Conservation (phyloP, 371 early-diverging fungal genomes). For the Syncephalis fuscata region DNA sequence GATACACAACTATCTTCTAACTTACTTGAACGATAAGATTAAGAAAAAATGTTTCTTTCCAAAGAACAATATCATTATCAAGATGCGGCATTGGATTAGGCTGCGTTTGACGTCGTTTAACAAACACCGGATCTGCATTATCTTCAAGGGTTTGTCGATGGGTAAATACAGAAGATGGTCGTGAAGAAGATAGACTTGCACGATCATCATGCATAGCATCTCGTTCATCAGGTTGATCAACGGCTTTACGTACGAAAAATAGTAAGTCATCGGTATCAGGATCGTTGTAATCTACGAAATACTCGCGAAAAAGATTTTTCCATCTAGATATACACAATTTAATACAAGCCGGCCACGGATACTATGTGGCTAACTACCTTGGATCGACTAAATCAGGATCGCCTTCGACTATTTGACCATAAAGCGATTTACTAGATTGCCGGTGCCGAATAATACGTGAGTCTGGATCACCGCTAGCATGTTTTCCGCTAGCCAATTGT, state of each 20-base stretch:
- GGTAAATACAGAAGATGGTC: no score
- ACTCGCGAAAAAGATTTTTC: conserved; percentile 39
- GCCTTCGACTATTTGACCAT: conserved; percentile 4
- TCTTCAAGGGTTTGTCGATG: conserved; percentile 12
- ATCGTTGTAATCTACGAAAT: conserved; percentile 37
- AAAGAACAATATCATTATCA: conserved; percentile 37
- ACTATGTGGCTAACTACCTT: conserved; percentile 4
- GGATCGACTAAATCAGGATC: conserved; percentile 15
- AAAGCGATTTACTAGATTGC: background rate
- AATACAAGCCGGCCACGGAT: no score
- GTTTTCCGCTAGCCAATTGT: no score
- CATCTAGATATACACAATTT: no score
- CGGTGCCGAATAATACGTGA: background rate
- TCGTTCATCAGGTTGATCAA: no score
- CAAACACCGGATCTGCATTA: conserved; percentile 46
- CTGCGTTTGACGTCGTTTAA: conserved; percentile 35
- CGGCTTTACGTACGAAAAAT: conserved; percentile 38
- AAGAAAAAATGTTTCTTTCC: conserved; percentile 73
- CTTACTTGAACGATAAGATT: conserved; percentile 64
- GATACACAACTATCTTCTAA: background rate
- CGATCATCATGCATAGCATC: no score
- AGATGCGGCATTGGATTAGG: conserved; percentile 25
- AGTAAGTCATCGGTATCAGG: conserved; percentile 51
- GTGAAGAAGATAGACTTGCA: no score
- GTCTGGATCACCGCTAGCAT: conserved; percentile 6